Evolutionary conservation across 2,329 filamentous ascomycete genomes (phyloP).

Genomic region (Cercospora berteroae): DNA sequence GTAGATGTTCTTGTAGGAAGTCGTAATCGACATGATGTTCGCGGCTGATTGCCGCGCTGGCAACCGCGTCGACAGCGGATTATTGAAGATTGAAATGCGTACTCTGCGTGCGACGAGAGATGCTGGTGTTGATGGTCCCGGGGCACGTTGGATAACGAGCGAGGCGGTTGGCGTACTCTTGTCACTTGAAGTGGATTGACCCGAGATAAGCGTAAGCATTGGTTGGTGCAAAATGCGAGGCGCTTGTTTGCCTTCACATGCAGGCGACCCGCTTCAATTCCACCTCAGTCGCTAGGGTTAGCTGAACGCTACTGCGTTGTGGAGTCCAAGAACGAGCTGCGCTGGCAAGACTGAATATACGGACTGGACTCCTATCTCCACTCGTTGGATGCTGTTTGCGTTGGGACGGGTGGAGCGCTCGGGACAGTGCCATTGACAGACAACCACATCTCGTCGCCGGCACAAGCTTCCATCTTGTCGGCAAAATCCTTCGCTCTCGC

Average conservation of each 20-base stretch:
- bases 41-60: too few species aligned
- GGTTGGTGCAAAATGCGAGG: neutral
- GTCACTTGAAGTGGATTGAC: too few species aligned
- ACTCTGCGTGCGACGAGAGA: too few species aligned
- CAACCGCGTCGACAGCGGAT: too few species aligned
- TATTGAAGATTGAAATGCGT: too few species aligned
- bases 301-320: neutral
- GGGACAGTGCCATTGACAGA: neutral
- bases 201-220: neutral
- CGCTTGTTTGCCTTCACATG: neutral
- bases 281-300: neutral
- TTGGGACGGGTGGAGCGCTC: neutral
- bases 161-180: too few species aligned
- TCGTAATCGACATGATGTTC: too few species aligned
- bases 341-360: too few species aligned
- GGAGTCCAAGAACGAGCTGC: neutral
- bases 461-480: constrained; percentile 13
- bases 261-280: neutral
- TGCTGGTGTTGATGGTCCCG: too few species aligned
- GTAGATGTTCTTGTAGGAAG: neutral
- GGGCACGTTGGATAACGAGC: too few species aligned
- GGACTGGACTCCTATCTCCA: too few species aligned
- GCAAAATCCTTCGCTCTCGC: constrained; percentile 18
- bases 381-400: neutral
- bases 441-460: constrained; percentile 13